phyloP scores from a whole-genome alignment of 306 rosid genomes.

The Amphicarpaea edgeworthii region DNA sequence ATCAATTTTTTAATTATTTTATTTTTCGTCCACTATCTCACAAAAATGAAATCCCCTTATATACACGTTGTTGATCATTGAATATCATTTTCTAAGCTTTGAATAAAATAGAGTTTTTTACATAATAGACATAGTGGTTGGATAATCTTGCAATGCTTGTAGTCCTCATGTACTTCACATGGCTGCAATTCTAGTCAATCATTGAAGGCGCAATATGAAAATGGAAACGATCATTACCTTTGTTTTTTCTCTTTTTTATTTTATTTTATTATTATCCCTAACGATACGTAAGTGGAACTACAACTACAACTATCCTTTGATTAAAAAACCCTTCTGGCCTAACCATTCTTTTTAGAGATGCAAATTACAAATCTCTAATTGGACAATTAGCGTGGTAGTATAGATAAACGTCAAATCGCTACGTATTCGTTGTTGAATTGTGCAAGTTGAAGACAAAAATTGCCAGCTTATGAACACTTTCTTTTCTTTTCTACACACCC shows the following conservation, averaged over 20 bases:
- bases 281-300: conserved; percentile 55
- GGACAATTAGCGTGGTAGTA: conserved; percentile 30
- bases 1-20: not conserved
- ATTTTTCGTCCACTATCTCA: not conserved
- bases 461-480: conserved; percentile 56
- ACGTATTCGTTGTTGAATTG: conserved; percentile 55
- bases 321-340: conserved; percentile 47
- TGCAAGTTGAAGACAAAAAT: conserved; percentile 58
- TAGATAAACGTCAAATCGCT: conserved; percentile 48
- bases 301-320: conserved; percentile 49
- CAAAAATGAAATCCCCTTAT: conserved; percentile 26
- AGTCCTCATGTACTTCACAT: conserved; percentile 60
- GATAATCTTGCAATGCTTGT: conserved; percentile 48
- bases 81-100: conserved; percentile 38
- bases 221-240: conserved; percentile 56
- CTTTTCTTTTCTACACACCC: no score
- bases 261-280: conserved; percentile 27
- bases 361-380: conserved; percentile 48
- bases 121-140: conserved; percentile 30
- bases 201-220: conserved; percentile 58
- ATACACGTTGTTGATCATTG: conserved; percentile 41
- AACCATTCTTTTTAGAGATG: conserved; percentile 51
- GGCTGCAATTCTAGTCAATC: conserved; percentile 67
- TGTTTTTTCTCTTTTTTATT: conserved; percentile 3
- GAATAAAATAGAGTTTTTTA: conserved; percentile 20